Base-by-base conservation (phyloP, 768 basidiomycete species). In the Tephrocybe sp. region DNA sequence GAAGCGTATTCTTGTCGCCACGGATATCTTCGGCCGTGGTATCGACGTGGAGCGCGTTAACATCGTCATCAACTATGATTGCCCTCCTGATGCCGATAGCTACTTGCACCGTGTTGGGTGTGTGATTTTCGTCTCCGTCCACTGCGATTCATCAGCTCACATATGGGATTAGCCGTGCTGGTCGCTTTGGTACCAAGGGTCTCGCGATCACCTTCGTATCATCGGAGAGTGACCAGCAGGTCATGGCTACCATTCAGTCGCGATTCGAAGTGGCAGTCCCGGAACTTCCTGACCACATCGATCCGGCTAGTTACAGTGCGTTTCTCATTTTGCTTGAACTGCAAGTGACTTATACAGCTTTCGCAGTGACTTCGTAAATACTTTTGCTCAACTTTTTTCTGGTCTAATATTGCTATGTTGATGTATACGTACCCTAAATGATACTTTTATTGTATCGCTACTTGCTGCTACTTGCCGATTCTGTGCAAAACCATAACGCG, bases 1-100 rank as follows among this genome's bases (percentile, higher is more conserved):
- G 76, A 99, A 97, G 74, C 93, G 97, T 57, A 97, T 99, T 57
- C 79, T 99, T 16, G 97, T 99, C 34, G 95, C 94, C 16, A 99
- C 97, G 16, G 97, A 99, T 67, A 98, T 99, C 57, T 99, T 99
- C 54, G 97, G 97, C 52, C 91, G 97, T 68, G 97, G 95, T 57
- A 99, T 99, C 57, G 97, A 99, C 73, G 95, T 99, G 18, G 97
- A 99, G 68, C 93, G 97, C 53, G 97, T 99, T 60, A 99, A 99
- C 72, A 97, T 98, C 50, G 97, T 99, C 43, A 82, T 99, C 74
- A 99, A 99, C 71, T 99, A 99, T 65, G 97, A 99, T 63, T 93
- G 89, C 54, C 94, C 97, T 33, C 83, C 88, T 31, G 97, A 99
- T 61, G 95, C 97, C 18, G 97, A 99, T 71, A 94, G 91, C 54